Evolutionary conservation across 768 basidiomycete genomes (phyloP).

Genomic region (Boletus barrowsii): DNA sequence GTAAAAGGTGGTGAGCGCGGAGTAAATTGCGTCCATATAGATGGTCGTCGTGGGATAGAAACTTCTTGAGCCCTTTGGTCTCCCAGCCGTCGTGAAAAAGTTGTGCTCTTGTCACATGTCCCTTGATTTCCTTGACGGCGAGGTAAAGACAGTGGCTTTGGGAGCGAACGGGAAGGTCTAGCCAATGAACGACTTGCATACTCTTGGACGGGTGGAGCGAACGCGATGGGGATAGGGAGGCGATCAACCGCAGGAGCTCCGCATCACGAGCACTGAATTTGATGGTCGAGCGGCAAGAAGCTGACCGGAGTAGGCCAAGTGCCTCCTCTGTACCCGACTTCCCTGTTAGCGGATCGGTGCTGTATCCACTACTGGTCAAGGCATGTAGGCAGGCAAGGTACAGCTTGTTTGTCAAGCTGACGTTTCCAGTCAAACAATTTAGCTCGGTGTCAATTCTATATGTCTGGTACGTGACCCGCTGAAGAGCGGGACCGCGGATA

Average conservation of each 20-base stretch:
- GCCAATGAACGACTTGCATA: slow-evolving; percentile 14
- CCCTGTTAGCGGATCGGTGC: slow-evolving; percentile 43
- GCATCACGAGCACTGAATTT: slow-evolving; percentile 28
- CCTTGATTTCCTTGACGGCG: slow-evolving; percentile 24
- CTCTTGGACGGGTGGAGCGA: slow-evolving; percentile 36
- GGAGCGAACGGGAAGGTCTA: slow-evolving; percentile 14
- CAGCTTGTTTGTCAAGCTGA: slow-evolving; percentile 27
- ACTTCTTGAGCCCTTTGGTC: slow-evolving; percentile 2
- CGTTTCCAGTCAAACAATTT: slow-evolving; percentile 27
- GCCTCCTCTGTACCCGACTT: slow-evolving; percentile 46
- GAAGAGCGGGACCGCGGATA: neutral
- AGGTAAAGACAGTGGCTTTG: slow-evolving; percentile 30
- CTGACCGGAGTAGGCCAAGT: slow-evolving; percentile 36
- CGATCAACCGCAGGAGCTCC: slow-evolving; percentile 33
- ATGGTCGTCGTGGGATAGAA: neutral
- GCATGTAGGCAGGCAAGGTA: slow-evolving; percentile 44
- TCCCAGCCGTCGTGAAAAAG: slow-evolving; percentile 5
- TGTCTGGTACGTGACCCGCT: slow-evolving; percentile 22
- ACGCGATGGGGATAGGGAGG: slow-evolving; percentile 33
- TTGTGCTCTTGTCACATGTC: slow-evolving; percentile 15
- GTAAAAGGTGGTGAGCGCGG: slow-evolving; percentile 11
- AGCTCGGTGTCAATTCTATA: slow-evolving; percentile 33
- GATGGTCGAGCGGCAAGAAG: slow-evolving; percentile 40
- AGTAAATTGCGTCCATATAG: slow-evolving; percentile 14
- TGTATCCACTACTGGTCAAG: slow-evolving; percentile 33